Evolutionary conservation across 1,284 basidiomycete genomes (phyloP).

Genomic region (Violaceomyces palustris): DNA sequence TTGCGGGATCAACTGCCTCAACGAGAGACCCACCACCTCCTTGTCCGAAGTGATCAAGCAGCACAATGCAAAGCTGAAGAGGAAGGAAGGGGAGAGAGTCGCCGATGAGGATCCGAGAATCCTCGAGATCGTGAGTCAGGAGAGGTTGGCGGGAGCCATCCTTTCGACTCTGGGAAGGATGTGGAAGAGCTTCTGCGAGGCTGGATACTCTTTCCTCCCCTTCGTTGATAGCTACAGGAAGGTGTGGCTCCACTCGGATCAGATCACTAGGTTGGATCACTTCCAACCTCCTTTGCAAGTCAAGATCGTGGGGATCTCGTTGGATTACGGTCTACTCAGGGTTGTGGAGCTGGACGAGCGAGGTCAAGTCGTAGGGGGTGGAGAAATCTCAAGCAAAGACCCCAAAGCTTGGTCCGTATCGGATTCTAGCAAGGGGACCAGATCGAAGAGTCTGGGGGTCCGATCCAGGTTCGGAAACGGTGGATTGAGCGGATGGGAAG

Average conservation of each 20-base stretch:
- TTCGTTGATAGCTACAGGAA: conserved; percentile 61
- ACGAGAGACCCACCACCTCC: conserved; percentile 75
- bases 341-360: conserved; percentile 33
- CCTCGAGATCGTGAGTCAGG: conserved; percentile 61
- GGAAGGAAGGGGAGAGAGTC: conserved; percentile 53
- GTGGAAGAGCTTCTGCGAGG: conserved; percentile 68
- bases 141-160: conserved; percentile 72
- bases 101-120: background rate
- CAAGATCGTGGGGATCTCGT: too few species aligned
- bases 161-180: conserved; percentile 71
- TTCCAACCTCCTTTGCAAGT: too few species aligned
- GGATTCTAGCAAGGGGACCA: too few species aligned
- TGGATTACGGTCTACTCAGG: too few species aligned
- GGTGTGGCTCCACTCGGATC: conserved; percentile 78
- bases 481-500: too few species aligned
- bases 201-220: conserved; percentile 49
- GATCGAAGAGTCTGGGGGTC: too few species aligned
- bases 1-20: conserved; percentile 83
- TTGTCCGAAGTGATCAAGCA: conserved; percentile 63
- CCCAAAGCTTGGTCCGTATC: conserved; percentile 37
- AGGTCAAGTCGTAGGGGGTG: conserved; percentile 74
- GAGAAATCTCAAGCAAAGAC: conserved; percentile 66
- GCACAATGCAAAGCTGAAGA: conserved; percentile 72
- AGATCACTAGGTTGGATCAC: too few species aligned
- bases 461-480: too few species aligned